Evolutionary conservation across 352 stramenopile genomes (phyloP).

Genomic region (Thalassiosira ordinaria): DNA sequence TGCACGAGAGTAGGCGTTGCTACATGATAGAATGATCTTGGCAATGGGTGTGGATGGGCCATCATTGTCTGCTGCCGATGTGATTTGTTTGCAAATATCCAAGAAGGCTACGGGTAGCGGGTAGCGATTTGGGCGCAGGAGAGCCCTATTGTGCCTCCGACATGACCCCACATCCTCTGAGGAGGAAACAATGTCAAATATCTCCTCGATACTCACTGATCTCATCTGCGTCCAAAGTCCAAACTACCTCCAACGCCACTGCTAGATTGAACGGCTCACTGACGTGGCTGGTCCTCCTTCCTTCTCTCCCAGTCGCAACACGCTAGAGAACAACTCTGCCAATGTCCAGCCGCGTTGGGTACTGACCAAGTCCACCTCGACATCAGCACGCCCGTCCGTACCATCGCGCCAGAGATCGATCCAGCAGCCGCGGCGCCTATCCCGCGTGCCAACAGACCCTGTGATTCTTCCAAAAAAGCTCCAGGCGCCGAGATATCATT

Average conservation of each 20-base stretch:
- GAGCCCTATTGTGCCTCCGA: background rate
- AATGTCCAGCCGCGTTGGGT: constrained; percentile 75
- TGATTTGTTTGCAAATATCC: constrained; percentile 61
- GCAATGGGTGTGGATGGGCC: constrained; percentile 71
- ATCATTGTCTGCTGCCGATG: constrained; percentile 47
- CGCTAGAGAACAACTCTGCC: constrained; percentile 67
- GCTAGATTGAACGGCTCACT: constrained; percentile 45
- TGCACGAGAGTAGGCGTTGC: constrained; percentile 69
- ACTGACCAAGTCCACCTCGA: constrained; percentile 64
- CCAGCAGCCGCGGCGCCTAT: constrained; percentile 54
- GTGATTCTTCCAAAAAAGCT: constrained; percentile 45
- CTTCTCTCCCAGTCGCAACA: constrained; percentile 27
- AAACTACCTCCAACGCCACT: too few relatives aligned
- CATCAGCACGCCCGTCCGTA: constrained; percentile 77
- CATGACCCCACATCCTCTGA: constrained; percentile 54
- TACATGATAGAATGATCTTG: constrained; percentile 67
- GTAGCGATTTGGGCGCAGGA: constrained; percentile 21
- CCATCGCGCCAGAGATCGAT: constrained; percentile 54
- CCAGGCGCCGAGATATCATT: constrained; percentile 34
- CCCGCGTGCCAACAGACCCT: constrained; percentile 26
- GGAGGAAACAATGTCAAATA: constrained; percentile 66
- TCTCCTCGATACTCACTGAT: constrained; percentile 42
- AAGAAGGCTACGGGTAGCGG: constrained; percentile 54
- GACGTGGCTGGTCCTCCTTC: background rate
- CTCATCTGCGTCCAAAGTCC: constrained; percentile 11